Conservation (phyloP, 2,329 filamentous ascomycete genomes). For the Cladophialophora chaetospira region DNA sequence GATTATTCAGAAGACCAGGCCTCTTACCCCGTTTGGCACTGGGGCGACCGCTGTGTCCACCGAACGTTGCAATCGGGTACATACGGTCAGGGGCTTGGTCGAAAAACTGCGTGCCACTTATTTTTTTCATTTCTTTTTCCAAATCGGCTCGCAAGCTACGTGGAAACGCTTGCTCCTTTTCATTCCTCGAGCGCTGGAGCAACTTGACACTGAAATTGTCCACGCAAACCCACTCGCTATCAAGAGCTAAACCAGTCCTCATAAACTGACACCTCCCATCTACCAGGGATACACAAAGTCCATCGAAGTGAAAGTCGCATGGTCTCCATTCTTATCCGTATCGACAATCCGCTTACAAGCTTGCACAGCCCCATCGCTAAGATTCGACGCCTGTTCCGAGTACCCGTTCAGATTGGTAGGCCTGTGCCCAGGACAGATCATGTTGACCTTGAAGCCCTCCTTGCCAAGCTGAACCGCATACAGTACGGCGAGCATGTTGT, state of each 20-base stretch:
- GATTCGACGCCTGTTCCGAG: neutral
- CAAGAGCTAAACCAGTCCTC: neutral
- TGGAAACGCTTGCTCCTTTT: too few relatives aligned
- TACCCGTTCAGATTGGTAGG: constrained; percentile 24
- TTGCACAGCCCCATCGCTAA: constrained; percentile 19
- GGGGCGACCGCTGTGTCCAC: too few relatives aligned
- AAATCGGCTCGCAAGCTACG: too few relatives aligned
- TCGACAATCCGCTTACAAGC: constrained; percentile 22
- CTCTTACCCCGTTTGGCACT: too few relatives aligned
- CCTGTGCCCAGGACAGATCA: constrained; percentile 21
- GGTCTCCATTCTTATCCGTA: constrained; percentile 18
- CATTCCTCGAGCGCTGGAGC: too few relatives aligned
- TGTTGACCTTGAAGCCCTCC: constrained; percentile 29
- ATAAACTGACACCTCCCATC: neutral
- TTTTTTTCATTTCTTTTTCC: too few relatives aligned
- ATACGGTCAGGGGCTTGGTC: too few relatives aligned
- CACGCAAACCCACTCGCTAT: too few relatives aligned
- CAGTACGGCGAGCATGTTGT: constrained; percentile 24
- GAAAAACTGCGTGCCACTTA: too few relatives aligned
- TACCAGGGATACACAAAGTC: constrained; percentile 14
- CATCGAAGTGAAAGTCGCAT: constrained; percentile 17
- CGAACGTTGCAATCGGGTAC: too few relatives aligned
- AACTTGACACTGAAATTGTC: too few relatives aligned
- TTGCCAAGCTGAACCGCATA: constrained; percentile 21
- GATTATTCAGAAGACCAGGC: too few relatives aligned